Percentiles rank a stretch among this genome's conserved stretches.
phyloP scores from a whole-genome alignment of 2,329 filamentous ascomycete genomes.

The Trichoderma sp. region DNA sequence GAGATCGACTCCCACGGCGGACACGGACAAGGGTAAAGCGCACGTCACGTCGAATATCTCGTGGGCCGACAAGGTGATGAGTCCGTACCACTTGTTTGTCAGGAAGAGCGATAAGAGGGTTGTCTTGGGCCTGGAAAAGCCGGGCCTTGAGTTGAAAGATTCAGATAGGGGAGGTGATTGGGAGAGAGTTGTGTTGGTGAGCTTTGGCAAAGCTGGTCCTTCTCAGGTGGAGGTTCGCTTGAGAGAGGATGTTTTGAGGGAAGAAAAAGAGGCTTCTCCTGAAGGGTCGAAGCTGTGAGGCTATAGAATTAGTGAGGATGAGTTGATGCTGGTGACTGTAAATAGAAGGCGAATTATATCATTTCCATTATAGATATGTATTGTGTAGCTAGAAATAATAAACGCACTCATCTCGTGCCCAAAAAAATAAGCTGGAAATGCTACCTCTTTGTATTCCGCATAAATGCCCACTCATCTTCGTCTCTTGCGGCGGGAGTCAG shows the following conservation, averaged over 20 bases:
- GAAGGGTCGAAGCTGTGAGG: conserved; percentile 30
- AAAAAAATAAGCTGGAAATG: background rate
- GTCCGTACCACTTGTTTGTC: conserved; percentile 49
- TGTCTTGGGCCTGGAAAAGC: conserved; percentile 57
- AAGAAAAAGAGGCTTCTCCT: conserved; percentile 39
- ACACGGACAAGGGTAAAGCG: conserved; percentile 37
- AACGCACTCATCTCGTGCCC: background rate
- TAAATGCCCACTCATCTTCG: background rate
- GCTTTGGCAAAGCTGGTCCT: conserved; percentile 51
- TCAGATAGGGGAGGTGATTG: conserved; percentile 53
- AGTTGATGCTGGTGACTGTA: background rate
- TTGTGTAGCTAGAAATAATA: background rate
- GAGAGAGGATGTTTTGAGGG: conserved; percentile 49
- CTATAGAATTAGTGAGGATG: background rate
- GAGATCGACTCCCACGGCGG: conserved; percentile 41
- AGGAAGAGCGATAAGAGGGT: conserved; percentile 45
- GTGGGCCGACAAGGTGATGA: conserved; percentile 63
- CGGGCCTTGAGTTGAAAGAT: conserved; percentile 53
- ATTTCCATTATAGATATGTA: background rate
- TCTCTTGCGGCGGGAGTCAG: background rate
- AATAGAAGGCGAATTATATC: background rate
- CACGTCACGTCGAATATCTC: conserved; percentile 47
- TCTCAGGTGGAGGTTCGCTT: conserved; percentile 52
- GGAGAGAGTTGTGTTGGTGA: conserved; percentile 58
- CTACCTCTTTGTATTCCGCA: background rate